phyloP scores from a whole-genome alignment of 163 green algal species.

The Scenedesmus sp. region DNA sequence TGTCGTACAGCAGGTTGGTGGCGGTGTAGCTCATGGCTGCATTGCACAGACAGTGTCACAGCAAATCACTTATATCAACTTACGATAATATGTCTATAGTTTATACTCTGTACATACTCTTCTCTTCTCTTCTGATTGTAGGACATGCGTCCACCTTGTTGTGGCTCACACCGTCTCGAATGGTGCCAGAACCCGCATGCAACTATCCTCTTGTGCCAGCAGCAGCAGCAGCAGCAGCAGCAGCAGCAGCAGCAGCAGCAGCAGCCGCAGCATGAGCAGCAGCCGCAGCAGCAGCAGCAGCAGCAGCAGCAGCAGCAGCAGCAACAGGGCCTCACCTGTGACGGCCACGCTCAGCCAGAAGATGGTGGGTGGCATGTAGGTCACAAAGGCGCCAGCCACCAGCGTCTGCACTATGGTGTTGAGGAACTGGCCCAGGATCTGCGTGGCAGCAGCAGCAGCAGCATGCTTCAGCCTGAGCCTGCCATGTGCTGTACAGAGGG shows the following conservation, averaged over 20 bases:
- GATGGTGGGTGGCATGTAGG: not conserved
- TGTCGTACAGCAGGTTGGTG: slow-evolving; percentile 8
- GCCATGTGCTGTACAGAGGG: no score
- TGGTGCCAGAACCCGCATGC: no score
- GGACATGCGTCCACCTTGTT: no score
- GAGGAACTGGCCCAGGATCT: not conserved
- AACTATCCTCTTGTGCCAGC: no score
- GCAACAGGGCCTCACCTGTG: not conserved
- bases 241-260: no score
- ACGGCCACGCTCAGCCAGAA: not conserved
- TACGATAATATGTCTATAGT: no score
- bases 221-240: no score
- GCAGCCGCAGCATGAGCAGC: no score
- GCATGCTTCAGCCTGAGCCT: not conserved
- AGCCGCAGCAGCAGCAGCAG: no score
- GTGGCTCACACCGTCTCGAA: no score
- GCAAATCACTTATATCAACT: not conserved
- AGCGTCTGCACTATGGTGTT: slow-evolving; percentile 15
- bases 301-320: not conserved
- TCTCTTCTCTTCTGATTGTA: no score
- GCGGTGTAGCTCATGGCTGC: not conserved
- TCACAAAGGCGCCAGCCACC: slow-evolving; percentile 10
- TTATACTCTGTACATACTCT: no score
- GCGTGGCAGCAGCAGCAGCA: not conserved
- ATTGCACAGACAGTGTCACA: not conserved